These are phyloP conservation scores for Skeletonema costatum DNA, from an alignment of 108 stramenopile genomes.

Conservation along the genomic window DNA sequence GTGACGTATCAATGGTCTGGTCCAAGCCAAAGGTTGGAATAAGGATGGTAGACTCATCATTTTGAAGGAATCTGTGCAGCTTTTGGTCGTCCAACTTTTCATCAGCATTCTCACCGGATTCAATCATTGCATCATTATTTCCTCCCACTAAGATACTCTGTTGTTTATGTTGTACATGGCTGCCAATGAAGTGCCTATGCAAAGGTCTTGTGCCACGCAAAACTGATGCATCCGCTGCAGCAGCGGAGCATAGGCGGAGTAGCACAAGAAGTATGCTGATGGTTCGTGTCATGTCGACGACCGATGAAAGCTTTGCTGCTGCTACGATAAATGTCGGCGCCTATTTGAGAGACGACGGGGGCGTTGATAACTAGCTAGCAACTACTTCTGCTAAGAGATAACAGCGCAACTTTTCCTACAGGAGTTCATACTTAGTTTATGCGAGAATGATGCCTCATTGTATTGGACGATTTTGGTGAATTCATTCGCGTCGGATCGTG, in stretches of 20 bases:
- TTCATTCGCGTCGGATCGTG: too few species aligned
- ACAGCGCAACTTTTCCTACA: background rate
- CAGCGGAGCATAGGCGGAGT: background rate
- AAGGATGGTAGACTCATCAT: constrained; percentile 8
- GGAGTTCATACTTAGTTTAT: too few species aligned
- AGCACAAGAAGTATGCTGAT: background rate
- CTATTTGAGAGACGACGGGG: too few species aligned
- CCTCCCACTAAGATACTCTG: background rate
- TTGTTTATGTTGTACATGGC: background rate
- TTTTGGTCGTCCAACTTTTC: background rate
- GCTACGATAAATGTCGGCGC: background rate
- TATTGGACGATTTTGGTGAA: background rate
- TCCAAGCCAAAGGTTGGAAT: constrained; percentile 37
- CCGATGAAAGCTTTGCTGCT: background rate
- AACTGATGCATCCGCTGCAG: background rate
- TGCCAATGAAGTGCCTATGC: background rate
- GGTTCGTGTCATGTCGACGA: background rate
- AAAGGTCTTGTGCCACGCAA: background rate
- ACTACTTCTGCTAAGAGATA: background rate
- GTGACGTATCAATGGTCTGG: constrained; percentile 16
- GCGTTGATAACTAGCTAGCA: background rate
- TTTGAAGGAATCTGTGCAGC: background rate
- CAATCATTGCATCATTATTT: background rate
- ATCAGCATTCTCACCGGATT: background rate
- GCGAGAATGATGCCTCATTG: background rate